A percentile compares a stretch with the other conserved stretches of the same genome.
Evolutionary conservation across 2,329 filamentous ascomycete genomes (phyloP).

Genomic region (Phialophora verrucosa): DNA sequence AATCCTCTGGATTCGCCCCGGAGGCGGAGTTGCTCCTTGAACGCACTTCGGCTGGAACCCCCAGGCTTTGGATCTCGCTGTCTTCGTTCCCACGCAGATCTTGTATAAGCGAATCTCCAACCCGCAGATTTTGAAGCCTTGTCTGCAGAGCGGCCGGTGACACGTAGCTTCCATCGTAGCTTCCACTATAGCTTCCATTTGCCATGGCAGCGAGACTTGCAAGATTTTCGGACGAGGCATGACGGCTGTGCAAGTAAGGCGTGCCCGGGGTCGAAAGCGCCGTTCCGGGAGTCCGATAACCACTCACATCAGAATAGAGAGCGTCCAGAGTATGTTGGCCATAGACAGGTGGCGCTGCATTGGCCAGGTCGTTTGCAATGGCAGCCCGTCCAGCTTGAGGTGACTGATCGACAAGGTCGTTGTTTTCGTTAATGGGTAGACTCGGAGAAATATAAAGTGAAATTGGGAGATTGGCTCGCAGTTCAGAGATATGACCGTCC

Average conservation of each 20-base stretch:
- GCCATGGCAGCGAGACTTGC: conserved; percentile 60
- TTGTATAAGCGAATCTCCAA: conserved; percentile 37
- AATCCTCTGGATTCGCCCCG: conserved; percentile 24
- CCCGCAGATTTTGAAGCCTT: conserved; percentile 64
- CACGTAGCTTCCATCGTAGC: conserved; percentile 58
- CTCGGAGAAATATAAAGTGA: conserved; percentile 96
- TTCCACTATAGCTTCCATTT: conserved; percentile 54
- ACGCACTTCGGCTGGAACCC: conserved; percentile 3
- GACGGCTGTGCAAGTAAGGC: conserved; percentile 72
- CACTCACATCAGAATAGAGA: conserved; percentile 87
- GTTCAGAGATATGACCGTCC: conserved; percentile 88
- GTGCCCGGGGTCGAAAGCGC: conserved; percentile 74
- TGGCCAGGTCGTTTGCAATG: conserved; percentile 62
- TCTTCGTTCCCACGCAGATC: conserved; percentile 19
- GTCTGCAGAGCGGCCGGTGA: conserved; percentile 71
- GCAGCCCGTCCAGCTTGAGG: conserved; percentile 56
- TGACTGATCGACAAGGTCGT: conserved; percentile 72
- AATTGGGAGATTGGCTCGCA: conserved; percentile 82
- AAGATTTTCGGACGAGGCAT: conserved; percentile 82
- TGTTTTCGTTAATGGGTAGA: conserved; percentile 84
- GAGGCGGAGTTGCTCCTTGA: conserved; percentile 31
- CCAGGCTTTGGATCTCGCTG: conserved; percentile 17
- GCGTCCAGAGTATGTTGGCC: conserved; percentile 88
- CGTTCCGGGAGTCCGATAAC: conserved; percentile 77
- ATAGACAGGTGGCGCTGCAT: conserved; percentile 87